A percentile compares a stretch with the other conserved stretches of the same genome.
phyloP scores from a whole-genome alignment of 2,329 filamentous ascomycete genomes.

The Colletotrichum sp. region DNA sequence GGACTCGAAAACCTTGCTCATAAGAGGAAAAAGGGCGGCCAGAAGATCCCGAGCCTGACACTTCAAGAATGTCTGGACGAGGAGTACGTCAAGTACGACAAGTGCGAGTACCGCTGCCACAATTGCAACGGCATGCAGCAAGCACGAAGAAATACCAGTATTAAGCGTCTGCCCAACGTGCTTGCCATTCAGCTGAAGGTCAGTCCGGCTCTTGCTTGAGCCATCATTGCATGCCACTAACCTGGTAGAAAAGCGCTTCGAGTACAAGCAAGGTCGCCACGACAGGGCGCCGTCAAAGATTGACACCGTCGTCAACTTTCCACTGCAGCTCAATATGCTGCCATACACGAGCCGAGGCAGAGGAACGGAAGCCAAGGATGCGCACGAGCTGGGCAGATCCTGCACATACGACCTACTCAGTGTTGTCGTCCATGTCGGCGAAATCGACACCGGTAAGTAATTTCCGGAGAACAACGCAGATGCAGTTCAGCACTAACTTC shows the following conservation, averaged over 20 bases:
- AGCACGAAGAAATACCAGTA: slow-evolving; percentile 82
- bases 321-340: slow-evolving; percentile 85
- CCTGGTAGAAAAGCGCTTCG: slow-evolving; percentile 60
- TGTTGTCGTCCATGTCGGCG: slow-evolving; percentile 91
- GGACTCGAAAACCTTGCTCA: slow-evolving; percentile 80
- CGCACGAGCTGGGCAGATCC: slow-evolving; percentile 62
- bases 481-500: not conserved
- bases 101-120: slow-evolving; percentile 87
- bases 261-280: slow-evolving; percentile 70
- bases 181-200: slow-evolving; percentile 94
- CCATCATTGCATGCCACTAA: not conserved
- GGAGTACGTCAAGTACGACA: slow-evolving; percentile 86
- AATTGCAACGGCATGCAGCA: slow-evolving; percentile 80
- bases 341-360: slow-evolving; percentile 80
- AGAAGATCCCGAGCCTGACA: slow-evolving; percentile 53
- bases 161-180: slow-evolving; percentile 86
- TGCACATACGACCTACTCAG: slow-evolving; percentile 88
- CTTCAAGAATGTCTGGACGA: slow-evolving; percentile 80
- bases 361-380: slow-evolving; percentile 52
- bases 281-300: slow-evolving; percentile 83
- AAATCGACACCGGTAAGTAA: slow-evolving; percentile 92
- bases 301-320: slow-evolving; percentile 85
- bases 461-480: not conserved
- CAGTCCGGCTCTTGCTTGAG: slow-evolving; percentile 24
- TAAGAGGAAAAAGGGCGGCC: slow-evolving; percentile 64